Conservation (phyloP, 805 yeast genomes). For the Ogataea polymorpha region DNA sequence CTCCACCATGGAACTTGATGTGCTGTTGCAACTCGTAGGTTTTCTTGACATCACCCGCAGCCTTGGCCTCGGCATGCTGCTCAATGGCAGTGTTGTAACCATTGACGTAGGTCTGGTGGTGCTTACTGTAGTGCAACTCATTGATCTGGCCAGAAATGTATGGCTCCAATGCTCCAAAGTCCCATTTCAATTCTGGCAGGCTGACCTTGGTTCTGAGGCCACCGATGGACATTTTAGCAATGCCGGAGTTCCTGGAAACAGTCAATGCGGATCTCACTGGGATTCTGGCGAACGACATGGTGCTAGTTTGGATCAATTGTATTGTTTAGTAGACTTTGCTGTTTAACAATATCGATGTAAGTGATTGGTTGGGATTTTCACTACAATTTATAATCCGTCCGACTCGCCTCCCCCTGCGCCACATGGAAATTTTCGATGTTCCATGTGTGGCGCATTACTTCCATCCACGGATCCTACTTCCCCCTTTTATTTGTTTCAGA, state of each 20-base stretch:
- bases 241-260: constrained; percentile 10
- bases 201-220: constrained; percentile 60
- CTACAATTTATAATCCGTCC: neutral
- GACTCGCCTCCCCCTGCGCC: constrained; percentile 1
- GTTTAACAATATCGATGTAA: neutral
- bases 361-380: constrained; percentile 4
- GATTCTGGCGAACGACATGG: constrained; percentile 26
- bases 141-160: constrained; percentile 82
- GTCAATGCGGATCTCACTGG: constrained; percentile 26
- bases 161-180: constrained; percentile 84
- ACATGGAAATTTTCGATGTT: neutral
- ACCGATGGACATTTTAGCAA: constrained; percentile 15
- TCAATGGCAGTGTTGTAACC: constrained; percentile 79
- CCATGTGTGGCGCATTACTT: constrained; percentile 3
- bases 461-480: constrained; percentile 3
- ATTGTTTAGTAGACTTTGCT: neutral
- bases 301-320: constrained; percentile 1
- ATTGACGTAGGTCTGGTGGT: constrained; percentile 87
- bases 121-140: constrained; percentile 84
- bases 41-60: constrained; percentile 55
- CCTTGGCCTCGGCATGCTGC: constrained; percentile 64
- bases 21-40: constrained; percentile 64
- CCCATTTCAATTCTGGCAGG: constrained; percentile 80
- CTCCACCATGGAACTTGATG: constrained; percentile 92
- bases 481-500: constrained; percentile 14